Base-by-base conservation (phyloP, 2,329 filamentous ascomycete genomes). In the Rutstroemia sp. region DNA sequence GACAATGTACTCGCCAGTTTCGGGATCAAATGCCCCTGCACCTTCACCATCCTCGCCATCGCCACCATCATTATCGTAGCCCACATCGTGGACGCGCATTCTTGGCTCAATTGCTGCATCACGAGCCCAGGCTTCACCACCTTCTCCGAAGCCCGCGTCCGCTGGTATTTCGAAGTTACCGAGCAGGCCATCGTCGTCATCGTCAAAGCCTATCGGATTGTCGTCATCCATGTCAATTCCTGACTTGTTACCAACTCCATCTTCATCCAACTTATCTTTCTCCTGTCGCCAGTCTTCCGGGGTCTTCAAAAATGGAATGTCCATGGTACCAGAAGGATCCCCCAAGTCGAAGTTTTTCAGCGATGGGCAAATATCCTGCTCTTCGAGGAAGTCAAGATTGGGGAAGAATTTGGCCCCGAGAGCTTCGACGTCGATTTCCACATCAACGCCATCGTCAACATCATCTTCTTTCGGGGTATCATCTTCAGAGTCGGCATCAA, bases 291-390 rank as follows among this genome's bases (percentile, higher is more conserved):
- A 92, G 69, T 95, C 89, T 54, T 96, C 92, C 0, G 87, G 82
- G 0, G 89, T 89, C 65, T 92, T 92, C 59, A 99, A 76, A 69
- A 97, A 95, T 0, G 94, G 92, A 51, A 99, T 88, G 68, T 96
- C 89, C 65, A 95, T 79, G 1, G 89, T 87, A 8, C 87, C 89
- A 25, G 88, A 89, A 3, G 89, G 84, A 69, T 95, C 87, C 23
- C 92, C 92, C 0, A 99, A 79, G 64, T 96, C 91, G 65, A 97
- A 95, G 16, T 85, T 90, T 72, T 96, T 97, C 62, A 99, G 78
- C 0, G 92, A 96, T 0, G 92, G 92, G 67, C 94, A 99, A 16
- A 99, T 87, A 68, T 97, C 92, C 66, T 96, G 87, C 61, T 86
- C 83, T 57, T 95, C 91, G 6, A 99, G 77, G 7, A 75, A 76